Evolutionary conservation across 768 basidiomycete species (phyloP).

Genomic region (Tephrocybe rancida): DNA sequence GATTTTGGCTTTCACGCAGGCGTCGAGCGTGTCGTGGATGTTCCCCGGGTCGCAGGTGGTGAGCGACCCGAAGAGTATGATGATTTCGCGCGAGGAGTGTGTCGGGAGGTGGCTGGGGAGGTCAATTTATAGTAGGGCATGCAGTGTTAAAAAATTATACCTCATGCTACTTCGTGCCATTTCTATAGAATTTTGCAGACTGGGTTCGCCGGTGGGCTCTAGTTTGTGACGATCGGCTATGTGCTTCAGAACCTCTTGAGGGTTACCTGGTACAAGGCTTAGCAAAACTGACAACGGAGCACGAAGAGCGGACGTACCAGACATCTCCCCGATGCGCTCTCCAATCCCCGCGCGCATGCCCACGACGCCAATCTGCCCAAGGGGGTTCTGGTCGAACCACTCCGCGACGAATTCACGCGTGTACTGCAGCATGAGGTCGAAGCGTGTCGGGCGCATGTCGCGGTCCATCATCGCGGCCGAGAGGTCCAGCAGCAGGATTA

Average conservation of each 20-base stretch:
- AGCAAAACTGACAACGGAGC: not conserved
- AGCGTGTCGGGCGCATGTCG: slow-evolving; percentile 94
- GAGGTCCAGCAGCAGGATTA: slow-evolving; percentile 90
- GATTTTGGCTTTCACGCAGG: slow-evolving; percentile 79
- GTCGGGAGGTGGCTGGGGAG: slow-evolving; percentile 87
- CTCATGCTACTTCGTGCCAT: slow-evolving; percentile 95
- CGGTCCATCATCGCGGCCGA: slow-evolving; percentile 93
- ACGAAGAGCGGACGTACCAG: slow-evolving; percentile 55
- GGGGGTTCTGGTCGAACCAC: slow-evolving; percentile 99
- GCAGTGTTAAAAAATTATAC: slow-evolving; percentile 40
- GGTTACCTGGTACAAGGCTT: slow-evolving; percentile 66
- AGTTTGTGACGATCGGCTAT: slow-evolving; percentile 87
- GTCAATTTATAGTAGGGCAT: not conserved
- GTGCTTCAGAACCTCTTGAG: slow-evolving; percentile 90
- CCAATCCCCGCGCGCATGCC: slow-evolving; percentile 91
- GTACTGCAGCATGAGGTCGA: slow-evolving; percentile 89
- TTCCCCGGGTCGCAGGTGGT: slow-evolving; percentile 98
- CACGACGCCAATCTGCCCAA: slow-evolving; percentile 95
- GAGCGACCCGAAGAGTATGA: slow-evolving; percentile 92
- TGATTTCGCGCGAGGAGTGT: slow-evolving; percentile 93
- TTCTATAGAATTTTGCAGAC: slow-evolving; percentile 95
- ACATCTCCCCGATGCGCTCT: slow-evolving; percentile 90
- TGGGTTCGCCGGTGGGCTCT: slow-evolving; percentile 91
- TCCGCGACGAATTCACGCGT: slow-evolving; percentile 90
- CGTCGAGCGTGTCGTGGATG: slow-evolving; percentile 92